Conservation (phyloP, 2,329 filamentous ascomycete genomes). For the Arthrobotrys sinensis region DNA sequence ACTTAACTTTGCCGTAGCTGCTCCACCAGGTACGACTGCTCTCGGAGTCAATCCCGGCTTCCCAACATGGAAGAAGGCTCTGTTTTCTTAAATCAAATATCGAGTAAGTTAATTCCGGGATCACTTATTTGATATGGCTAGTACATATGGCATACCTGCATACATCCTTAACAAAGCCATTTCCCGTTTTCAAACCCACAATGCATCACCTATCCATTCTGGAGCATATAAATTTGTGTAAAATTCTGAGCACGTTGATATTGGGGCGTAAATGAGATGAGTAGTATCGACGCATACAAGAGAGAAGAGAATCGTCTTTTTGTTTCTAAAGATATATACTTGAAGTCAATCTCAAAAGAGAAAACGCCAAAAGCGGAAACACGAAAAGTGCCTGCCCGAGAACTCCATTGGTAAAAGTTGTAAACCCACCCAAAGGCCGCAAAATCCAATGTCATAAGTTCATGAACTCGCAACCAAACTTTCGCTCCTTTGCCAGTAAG, state of each 20-base stretch:
- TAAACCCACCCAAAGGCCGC: slow-evolving; percentile 12
- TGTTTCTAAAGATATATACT: slow-evolving; percentile 45
- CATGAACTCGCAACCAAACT: slow-evolving; percentile 36
- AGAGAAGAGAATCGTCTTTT: slow-evolving; percentile 50
- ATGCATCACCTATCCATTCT: too few relatives aligned
- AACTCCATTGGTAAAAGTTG: slow-evolving; percentile 36
- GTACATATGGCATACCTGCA: too few relatives aligned
- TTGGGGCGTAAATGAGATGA: slow-evolving; percentile 7
- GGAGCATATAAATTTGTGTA: too few relatives aligned
- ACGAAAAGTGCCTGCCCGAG: slow-evolving; percentile 21
- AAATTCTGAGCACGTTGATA: not conserved
- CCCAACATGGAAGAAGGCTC: too few relatives aligned
- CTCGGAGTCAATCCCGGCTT: too few relatives aligned
- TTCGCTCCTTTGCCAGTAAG: not conserved
- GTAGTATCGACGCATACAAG: slow-evolving; percentile 35
- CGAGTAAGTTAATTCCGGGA: too few relatives aligned
- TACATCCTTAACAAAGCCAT: too few relatives aligned
- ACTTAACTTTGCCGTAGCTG: too few relatives aligned
- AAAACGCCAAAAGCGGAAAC: slow-evolving; percentile 42
- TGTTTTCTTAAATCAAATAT: too few relatives aligned
- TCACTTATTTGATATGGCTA: too few relatives aligned
- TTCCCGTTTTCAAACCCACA: too few relatives aligned
- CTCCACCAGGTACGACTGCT: too few relatives aligned
- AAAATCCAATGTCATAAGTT: slow-evolving; percentile 47
- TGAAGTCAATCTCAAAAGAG: slow-evolving; percentile 27